phyloP scores from a whole-genome alignment of 164 flowering plant genomes.

The Chimonanthus salicifolius region DNA sequence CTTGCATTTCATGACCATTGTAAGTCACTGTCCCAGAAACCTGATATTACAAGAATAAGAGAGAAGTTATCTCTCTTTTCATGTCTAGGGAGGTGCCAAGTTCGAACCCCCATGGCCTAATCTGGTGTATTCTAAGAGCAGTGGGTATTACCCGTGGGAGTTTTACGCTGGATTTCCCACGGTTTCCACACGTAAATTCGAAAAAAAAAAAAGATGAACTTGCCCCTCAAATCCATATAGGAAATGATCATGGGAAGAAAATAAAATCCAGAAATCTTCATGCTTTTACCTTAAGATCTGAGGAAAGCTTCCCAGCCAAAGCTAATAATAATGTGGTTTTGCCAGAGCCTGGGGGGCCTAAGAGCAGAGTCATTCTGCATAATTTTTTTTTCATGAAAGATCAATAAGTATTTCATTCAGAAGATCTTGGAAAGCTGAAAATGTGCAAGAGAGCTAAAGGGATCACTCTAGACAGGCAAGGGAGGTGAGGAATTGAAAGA shows the following conservation, averaged over 20 bases:
- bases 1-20: conserved; percentile 67
- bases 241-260: not conserved
- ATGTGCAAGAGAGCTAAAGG: too few relatives aligned
- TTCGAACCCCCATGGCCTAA: too few relatives aligned
- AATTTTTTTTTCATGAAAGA: not conserved
- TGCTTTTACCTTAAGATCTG: conserved; percentile 11
- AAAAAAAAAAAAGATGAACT: too few relatives aligned
- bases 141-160: too few relatives aligned
- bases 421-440: too few relatives aligned
- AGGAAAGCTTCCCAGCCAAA: conserved; percentile 76
- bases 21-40: conserved; percentile 74
- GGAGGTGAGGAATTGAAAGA: too few relatives aligned
- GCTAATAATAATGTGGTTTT: conserved; percentile 86
- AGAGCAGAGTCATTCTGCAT: conserved; percentile 68
- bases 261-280: not conserved
- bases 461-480: too few relatives aligned
- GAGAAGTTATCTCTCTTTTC: not conserved
- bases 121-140: too few relatives aligned
- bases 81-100: not conserved
- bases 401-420: not conserved
- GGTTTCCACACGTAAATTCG: too few relatives aligned
- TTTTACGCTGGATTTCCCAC: too few relatives aligned
- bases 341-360: conserved; percentile 95
- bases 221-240: too few relatives aligned
- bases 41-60: conserved; percentile 23